These are phyloP conservation scores for Cryptosporidium ryanae DNA, from an alignment of 169 alveolate genomes.

Conservation along the genomic window DNA sequence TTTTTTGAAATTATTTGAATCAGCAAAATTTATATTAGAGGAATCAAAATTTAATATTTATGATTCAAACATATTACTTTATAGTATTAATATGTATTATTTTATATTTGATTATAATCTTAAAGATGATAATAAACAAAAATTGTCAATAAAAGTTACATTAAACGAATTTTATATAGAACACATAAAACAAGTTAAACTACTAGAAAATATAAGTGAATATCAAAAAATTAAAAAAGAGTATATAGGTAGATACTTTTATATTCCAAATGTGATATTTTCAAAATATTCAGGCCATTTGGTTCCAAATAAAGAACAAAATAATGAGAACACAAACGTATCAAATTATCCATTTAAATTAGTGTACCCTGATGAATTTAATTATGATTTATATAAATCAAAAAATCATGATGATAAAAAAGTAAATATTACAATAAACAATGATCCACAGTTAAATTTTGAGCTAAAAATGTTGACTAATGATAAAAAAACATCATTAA, in stretches of 20 bases:
- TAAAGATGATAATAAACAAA: background rate
- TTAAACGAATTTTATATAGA: slow-evolving; percentile 28
- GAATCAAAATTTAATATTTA: slow-evolving; percentile 26
- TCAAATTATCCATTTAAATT: slow-evolving; percentile 7
- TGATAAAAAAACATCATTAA: background rate
- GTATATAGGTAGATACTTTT: slow-evolving; percentile 10
- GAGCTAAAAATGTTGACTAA: slow-evolving; percentile 14
- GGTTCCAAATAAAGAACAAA: slow-evolving; percentile 1
- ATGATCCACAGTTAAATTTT: slow-evolving; percentile 25
- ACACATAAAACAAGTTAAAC: background rate
- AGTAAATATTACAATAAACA: background rate
- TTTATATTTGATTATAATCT: background rate
- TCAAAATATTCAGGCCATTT: slow-evolving; percentile 61
- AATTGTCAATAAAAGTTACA: background rate
- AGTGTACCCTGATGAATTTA: slow-evolving; percentile 3
- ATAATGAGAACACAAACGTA: background rate
- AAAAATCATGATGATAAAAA: background rate
- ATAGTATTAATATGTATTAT: background rate
- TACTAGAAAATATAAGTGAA: slow-evolving; percentile 8
- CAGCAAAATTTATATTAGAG: background rate
- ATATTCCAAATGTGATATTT: slow-evolving; percentile 35
- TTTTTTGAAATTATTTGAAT: background rate
- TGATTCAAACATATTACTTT: slow-evolving; percentile 15
- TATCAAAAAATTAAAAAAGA: slow-evolving; percentile 34
- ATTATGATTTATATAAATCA: background rate